These are phyloP conservation scores for Elaeagnus macrophylla DNA, from an alignment of 306 rosid genomes.

Conservation along the genomic window DNA sequence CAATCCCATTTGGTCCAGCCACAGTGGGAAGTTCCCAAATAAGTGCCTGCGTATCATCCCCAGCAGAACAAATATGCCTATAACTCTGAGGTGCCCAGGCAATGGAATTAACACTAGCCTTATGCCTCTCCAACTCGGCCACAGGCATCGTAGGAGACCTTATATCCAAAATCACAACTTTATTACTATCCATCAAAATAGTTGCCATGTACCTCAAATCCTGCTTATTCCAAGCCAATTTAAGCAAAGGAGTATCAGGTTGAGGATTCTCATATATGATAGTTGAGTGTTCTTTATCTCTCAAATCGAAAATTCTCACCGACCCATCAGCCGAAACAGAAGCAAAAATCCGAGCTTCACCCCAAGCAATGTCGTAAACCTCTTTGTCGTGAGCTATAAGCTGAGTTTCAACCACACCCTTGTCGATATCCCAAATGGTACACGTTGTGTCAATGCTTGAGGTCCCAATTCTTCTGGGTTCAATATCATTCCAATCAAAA, in stretches of 20 bases:
- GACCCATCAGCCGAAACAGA: constrained; percentile 97
- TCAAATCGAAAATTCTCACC: constrained; percentile 72
- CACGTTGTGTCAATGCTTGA: constrained; percentile 96
- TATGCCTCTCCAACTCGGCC: constrained; percentile 86
- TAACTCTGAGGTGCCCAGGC: constrained; percentile 73
- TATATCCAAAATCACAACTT: constrained; percentile 80
- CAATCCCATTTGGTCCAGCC: constrained; percentile 69
- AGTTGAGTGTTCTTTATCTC: constrained; percentile 92
- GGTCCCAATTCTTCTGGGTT: constrained; percentile 75
- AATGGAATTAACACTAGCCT: constrained; percentile 52
- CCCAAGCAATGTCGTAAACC: constrained; percentile 94
- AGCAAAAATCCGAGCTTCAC: constrained; percentile 81
- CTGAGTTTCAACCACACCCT: constrained; percentile 77
- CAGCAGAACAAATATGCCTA: constrained; percentile 69
- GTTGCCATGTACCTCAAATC: constrained; percentile 93
- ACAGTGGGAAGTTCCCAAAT: constrained; percentile 87
- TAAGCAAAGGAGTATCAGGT: constrained; percentile 83
- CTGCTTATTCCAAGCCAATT: constrained; percentile 96
- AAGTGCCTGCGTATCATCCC: constrained; percentile 82
- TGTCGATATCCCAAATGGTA: constrained; percentile 86
- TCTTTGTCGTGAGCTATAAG: constrained; percentile 98
- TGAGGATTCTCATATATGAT: constrained; percentile 91
- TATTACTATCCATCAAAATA: constrained; percentile 76
- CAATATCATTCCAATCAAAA: constrained; percentile 92
- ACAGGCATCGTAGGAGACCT: constrained; percentile 82